Conservation (phyloP, 2,329 filamentous ascomycete genomes). For the Calonectria crousiana region DNA sequence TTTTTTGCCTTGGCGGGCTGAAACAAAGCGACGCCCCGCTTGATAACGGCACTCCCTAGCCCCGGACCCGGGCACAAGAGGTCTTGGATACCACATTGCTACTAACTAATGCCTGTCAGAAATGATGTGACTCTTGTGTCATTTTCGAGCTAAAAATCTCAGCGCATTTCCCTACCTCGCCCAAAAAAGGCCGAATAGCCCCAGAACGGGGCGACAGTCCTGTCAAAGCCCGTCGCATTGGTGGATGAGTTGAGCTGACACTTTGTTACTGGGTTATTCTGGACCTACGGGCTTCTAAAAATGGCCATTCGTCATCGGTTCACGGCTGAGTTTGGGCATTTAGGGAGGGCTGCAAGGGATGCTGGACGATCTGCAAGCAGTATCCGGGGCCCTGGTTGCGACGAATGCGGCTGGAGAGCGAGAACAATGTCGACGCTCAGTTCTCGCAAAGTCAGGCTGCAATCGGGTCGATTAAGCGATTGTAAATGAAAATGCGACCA, state of each 20-base stretch:
- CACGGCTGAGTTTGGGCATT: slow-evolving; percentile 29
- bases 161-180: slow-evolving; percentile 27
- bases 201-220: slow-evolving; percentile 8
- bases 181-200: slow-evolving; percentile 27
- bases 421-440: slow-evolving; percentile 30
- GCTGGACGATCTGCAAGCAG: slow-evolving; percentile 44
- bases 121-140: slow-evolving; percentile 47
- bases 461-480: slow-evolving; percentile 2
- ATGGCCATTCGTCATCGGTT: slow-evolving; percentile 40
- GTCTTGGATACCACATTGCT: slow-evolving; percentile 33
- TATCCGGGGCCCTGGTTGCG: slow-evolving; percentile 41
- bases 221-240: slow-evolving; percentile 22
- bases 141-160: slow-evolving; percentile 33
- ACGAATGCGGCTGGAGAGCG: slow-evolving; percentile 38
- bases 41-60: slow-evolving; percentile 37
- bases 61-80: background rate
- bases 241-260: background rate
- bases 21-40: slow-evolving; percentile 36
- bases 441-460: slow-evolving; percentile 1
- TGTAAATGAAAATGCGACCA: background rate
- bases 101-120: slow-evolving; percentile 33
- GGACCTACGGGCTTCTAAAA: slow-evolving; percentile 17
- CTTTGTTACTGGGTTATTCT: background rate
- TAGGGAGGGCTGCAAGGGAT: slow-evolving; percentile 36
- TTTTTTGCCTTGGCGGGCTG: slow-evolving; percentile 32